These are phyloP conservation scores for Penicillium ucsense DNA, from an alignment of 495 filamentous ascomycete genomes.

Conservation along the genomic window DNA sequence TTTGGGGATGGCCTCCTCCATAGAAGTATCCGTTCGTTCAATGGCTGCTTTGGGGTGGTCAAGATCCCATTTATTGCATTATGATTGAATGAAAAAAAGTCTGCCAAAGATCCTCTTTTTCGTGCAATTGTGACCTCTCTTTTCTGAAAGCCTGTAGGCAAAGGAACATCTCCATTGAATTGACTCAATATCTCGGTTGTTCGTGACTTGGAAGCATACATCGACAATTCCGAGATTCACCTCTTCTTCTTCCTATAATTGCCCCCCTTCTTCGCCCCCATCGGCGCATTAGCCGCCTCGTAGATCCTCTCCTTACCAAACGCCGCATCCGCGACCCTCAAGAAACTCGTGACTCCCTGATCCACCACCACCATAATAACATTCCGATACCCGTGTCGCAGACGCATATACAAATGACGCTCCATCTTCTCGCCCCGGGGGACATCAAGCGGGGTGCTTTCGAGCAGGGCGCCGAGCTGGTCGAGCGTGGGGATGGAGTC, in stretches of 20 bases:
- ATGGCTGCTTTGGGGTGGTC: too few relatives aligned
- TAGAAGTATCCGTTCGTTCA: too few relatives aligned
- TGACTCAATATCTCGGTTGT: too few relatives aligned
- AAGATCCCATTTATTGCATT: too few relatives aligned
- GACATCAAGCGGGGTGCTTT: constrained; percentile 55
- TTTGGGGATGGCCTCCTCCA: too few relatives aligned
- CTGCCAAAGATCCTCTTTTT: too few relatives aligned
- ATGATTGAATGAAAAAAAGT: too few relatives aligned
- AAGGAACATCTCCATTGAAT: too few relatives aligned
- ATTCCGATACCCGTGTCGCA: constrained; percentile 78
- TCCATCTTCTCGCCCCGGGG: constrained; percentile 42
- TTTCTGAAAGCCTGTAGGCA: too few relatives aligned
- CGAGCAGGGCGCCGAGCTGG: constrained; percentile 61
- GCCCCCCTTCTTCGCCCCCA: constrained; percentile 29
- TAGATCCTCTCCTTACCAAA: constrained; percentile 71
- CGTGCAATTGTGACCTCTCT: too few relatives aligned
- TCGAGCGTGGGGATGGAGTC: constrained; percentile 59
- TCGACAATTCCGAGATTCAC: constrained; percentile 7
- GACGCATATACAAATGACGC: constrained; percentile 49
- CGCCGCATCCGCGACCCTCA: constrained; percentile 66
- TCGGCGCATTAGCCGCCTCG: constrained; percentile 21
- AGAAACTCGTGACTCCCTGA: constrained; percentile 78
- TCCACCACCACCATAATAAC: constrained; percentile 84
- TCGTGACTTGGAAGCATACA: not conserved
- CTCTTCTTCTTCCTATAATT: constrained; percentile 25